Base-by-base conservation (phyloP, 306 rosid species). In the Arachis stenosperma region DNA sequence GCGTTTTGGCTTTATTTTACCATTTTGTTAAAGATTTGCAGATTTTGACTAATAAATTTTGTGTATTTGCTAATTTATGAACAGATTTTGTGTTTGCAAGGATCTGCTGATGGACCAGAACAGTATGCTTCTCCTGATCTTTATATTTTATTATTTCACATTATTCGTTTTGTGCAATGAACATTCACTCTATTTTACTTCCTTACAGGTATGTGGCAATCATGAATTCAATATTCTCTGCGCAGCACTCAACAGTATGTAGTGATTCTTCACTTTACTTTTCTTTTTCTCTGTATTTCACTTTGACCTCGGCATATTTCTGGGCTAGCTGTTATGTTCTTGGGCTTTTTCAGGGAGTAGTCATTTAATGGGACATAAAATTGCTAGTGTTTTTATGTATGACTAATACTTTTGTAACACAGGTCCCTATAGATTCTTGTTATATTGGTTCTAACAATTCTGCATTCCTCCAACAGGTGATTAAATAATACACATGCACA, bases 391-490 rank as follows among this genome's bases (percentile, higher is more conserved):
- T 75, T 67, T 41, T 52, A 15, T 30, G 42, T 79, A 17, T 73
- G 41, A 53, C 51, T 69, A 41, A 36, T 74, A 73, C 77, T 67
- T 54, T 78, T 8, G 8, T 73, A 17, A 17, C 77, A 81, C 89
- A 94, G 99, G 96, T 94, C 83, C 96, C 96, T 54, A 86, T 91
- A 76, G 99, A 94, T 78, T 89, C 97, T 51, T 94, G 99, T 74
- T 89, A 83, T 75, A 84, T 94, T 61, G 99, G 93, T 53, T 75
- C 89, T 3, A 85, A 72, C 79, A 94, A 94, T 81, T 94, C 99
- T 69, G 92, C 97, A 65, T 94, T 94, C 84, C 92, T 94, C 74
- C 96, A 94, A 89, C 99, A 94, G 99, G 99, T 94, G 85, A 66
- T 47, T 79, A 53, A 76, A 27, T 11, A 43, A 42, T 10, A 29